A percentile compares a stretch with the other conserved stretches of the same genome.
Evolutionary conservation across 495 filamentous ascomycete species (phyloP).

Genomic region (Neurospora tetraspora): DNA sequence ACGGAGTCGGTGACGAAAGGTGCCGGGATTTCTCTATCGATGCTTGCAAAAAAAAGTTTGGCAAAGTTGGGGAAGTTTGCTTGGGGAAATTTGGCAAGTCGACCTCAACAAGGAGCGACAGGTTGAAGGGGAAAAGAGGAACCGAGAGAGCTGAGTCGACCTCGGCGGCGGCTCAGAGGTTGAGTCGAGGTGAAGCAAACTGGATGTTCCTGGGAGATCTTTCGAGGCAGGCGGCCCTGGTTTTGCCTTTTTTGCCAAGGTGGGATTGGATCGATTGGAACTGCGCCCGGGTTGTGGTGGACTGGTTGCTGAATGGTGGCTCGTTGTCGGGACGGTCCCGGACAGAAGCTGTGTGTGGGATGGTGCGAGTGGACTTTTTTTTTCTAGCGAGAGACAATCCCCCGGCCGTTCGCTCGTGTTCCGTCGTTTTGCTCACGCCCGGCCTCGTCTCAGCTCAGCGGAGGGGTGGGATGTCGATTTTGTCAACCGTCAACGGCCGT

Average conservation of each 20-base stretch:
- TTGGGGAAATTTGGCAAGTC: background rate
- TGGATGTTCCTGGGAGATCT: background rate
- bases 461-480: background rate
- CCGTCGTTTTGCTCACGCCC: background rate
- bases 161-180: background rate
- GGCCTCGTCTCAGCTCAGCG: background rate
- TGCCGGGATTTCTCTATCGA: background rate
- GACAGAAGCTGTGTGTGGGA: background rate
- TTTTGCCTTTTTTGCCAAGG: background rate
- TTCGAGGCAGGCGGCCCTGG: background rate
- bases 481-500: background rate
- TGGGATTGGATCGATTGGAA: background rate
- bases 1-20: background rate
- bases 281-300: background rate
- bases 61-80: background rate
- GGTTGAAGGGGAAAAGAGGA: background rate
- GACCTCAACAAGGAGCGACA: background rate
- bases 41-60: background rate
- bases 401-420: background rate
- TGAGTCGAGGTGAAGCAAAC: background rate
- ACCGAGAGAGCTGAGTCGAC: background rate
- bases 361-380: background rate
- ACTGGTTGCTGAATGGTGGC: background rate
- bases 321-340: background rate
- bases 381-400: background rate